These are phyloP conservation scores for Thelonectria discophora DNA, from an alignment of 2,329 filamentous ascomycete species.

Conservation along the genomic window DNA sequence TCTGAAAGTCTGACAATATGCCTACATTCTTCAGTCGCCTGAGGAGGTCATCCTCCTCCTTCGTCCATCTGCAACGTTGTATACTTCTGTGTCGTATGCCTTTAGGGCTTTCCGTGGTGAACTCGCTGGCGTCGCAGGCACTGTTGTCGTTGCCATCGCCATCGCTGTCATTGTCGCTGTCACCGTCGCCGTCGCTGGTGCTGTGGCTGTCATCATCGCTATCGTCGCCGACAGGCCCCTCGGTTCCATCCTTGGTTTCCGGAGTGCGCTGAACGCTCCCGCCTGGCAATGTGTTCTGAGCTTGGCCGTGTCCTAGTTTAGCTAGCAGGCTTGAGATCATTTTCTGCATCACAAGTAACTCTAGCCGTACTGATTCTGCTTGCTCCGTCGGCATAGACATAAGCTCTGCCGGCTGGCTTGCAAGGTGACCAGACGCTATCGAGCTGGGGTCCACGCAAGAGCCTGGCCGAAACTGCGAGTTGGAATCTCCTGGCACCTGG, in stretches of 20 bases:
- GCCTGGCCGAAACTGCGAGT: background rate
- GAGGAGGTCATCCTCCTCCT: constrained; percentile 8
- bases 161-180: no score
- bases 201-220: background rate
- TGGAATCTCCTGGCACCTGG: background rate
- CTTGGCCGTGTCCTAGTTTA: background rate
- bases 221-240: background rate
- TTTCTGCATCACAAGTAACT: background rate
- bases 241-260: background rate
- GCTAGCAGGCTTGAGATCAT: constrained; percentile 4
- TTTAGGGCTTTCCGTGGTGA: background rate
- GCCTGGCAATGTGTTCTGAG: background rate
- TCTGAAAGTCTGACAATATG: background rate
- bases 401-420: background rate
- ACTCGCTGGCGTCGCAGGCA: background rate
- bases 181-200: background rate
- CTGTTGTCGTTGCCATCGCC: background rate
- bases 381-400: background rate
- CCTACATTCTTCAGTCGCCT: constrained; percentile 16
- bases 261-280: background rate
- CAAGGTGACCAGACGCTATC: background rate
- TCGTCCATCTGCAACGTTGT: constrained; percentile 1
- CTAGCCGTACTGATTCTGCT: background rate
- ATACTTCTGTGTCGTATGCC: constrained; percentile 4
- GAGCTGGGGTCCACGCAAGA: background rate